These are phyloP conservation scores for Penstemon newberryi DNA, from an alignment of 257 asterid genomes.

Conservation along the genomic window DNA sequence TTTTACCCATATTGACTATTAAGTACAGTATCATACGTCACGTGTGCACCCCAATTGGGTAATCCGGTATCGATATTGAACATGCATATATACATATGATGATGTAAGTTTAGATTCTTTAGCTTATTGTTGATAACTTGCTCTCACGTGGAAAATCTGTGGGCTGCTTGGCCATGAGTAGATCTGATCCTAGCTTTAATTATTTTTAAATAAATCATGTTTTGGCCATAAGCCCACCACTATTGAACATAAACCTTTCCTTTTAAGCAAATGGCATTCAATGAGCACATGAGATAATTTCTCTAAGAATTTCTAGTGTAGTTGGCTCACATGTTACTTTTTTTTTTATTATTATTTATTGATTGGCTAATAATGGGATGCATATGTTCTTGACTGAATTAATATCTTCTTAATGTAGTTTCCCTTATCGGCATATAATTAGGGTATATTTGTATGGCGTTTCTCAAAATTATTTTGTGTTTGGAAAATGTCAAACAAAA, in stretches of 20 bases:
- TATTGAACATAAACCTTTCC: conserved; percentile 2
- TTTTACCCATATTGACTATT: too few relatives aligned
- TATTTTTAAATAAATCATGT: conserved; percentile 16
- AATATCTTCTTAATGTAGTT: not conserved
- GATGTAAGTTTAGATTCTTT: too few relatives aligned
- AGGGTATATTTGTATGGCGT: too few relatives aligned
- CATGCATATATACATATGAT: too few relatives aligned
- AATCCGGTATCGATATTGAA: too few relatives aligned
- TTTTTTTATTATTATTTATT: not conserved
- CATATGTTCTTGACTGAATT: not conserved
- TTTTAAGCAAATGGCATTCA: conserved; percentile 18
- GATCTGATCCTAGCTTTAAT: not conserved
- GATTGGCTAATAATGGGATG: not conserved
- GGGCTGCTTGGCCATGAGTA: not conserved
- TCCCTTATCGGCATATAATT: too few relatives aligned
- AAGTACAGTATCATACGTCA: too few relatives aligned
- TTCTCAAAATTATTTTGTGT: too few relatives aligned
- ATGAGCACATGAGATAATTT: conserved; percentile 25
- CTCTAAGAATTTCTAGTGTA: too few relatives aligned
- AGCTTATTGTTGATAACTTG: not conserved
- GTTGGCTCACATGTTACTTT: conserved; percentile 3
- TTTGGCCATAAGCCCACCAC: conserved; percentile 27
- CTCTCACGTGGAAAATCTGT: not conserved
- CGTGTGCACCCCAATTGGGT: too few relatives aligned
- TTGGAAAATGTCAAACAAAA: too few relatives aligned